Percentiles rank a stretch among this genome's conserved stretches.
Evolutionary conservation across 2,329 filamentous ascomycete species (phyloP).

Genomic region (Curvularia sp.): DNA sequence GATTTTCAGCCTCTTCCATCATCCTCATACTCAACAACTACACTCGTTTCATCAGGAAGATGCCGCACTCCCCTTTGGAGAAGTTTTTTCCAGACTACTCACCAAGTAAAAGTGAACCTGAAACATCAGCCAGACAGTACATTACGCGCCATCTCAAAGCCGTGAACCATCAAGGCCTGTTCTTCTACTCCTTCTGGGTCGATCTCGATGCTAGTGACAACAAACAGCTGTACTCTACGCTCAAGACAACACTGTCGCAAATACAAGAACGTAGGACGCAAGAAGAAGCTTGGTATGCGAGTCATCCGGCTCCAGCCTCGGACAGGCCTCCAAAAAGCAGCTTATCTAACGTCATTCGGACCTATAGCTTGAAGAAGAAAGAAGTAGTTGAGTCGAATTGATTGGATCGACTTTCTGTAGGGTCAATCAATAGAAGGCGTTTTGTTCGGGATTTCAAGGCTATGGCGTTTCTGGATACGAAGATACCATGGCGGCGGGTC

Average conservation of each 20-base stretch:
- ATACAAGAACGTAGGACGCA: slow-evolving; percentile 34
- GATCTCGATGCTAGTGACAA: slow-evolving; percentile 49
- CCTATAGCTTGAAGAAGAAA: slow-evolving; percentile 4
- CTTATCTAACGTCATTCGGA: neutral
- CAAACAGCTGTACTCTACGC: slow-evolving; percentile 44
- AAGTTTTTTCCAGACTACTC: slow-evolving; percentile 43
- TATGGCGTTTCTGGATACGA: slow-evolving; percentile 6
- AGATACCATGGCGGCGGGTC: slow-evolving; percentile 4
- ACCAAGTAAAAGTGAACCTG: slow-evolving; percentile 28
- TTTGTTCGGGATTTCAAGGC: neutral
- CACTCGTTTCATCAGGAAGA: slow-evolving; percentile 44
- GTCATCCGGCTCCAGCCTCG: neutral
- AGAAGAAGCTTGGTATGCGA: neutral
- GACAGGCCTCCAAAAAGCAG: neutral
- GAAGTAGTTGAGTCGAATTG: neutral
- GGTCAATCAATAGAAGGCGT: neutral
- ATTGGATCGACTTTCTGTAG: neutral
- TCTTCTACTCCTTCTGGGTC: slow-evolving; percentile 49
- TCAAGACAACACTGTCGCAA: slow-evolving; percentile 46
- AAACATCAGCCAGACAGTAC: slow-evolving; percentile 42
- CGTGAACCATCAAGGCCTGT: slow-evolving; percentile 39
- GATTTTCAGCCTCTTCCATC: slow-evolving; percentile 39
- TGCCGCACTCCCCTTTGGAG: slow-evolving; percentile 38
- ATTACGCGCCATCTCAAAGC: slow-evolving; percentile 44
- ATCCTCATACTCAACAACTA: slow-evolving; percentile 49